Evolutionary conservation across 768 basidiomycete genomes (phyloP).

Genomic region (Russula sp.): DNA sequence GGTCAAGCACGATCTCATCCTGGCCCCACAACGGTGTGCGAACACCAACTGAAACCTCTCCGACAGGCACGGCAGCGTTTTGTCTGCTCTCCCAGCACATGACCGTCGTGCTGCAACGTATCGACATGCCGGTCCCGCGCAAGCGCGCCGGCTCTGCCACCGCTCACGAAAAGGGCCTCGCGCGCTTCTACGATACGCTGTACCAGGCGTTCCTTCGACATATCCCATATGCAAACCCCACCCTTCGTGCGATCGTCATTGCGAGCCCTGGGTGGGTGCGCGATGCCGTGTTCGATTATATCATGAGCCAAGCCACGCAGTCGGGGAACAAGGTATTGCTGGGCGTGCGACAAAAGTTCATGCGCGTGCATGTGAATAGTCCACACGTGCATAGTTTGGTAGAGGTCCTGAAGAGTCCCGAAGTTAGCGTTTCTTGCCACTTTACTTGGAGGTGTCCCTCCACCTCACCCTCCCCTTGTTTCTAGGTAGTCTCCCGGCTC

Average conservation of each 20-base stretch:
- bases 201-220: conserved; percentile 87
- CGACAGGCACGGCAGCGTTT: conserved; percentile 74
- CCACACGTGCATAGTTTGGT: conserved; percentile 94
- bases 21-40: background rate
- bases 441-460: background rate
- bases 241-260: conserved; percentile 85
- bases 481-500: conserved; percentile 63
- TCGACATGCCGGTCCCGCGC: conserved; percentile 84
- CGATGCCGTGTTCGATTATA: conserved; percentile 79
- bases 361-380: conserved; percentile 88
- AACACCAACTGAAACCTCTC: background rate
- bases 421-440: conserved; percentile 44
- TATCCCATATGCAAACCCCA: conserved; percentile 71
- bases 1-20: conserved; percentile 36
- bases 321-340: conserved; percentile 82
- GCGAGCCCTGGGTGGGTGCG: conserved; percentile 96
- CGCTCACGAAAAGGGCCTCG: conserved; percentile 88
- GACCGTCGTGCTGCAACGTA: conserved; percentile 87
- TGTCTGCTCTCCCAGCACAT: conserved; percentile 96
- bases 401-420: conserved; percentile 90
- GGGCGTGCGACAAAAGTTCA: conserved; percentile 72
- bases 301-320: conserved; percentile 73
- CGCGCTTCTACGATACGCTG: conserved; percentile 75
- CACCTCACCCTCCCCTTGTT: background rate
- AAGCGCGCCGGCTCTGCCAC: conserved; percentile 79